Evolutionary conservation across 257 asterid species (phyloP), one percentile per base, ranked within the genome.

Genomic region (Solanum appendiculatum): DNA sequence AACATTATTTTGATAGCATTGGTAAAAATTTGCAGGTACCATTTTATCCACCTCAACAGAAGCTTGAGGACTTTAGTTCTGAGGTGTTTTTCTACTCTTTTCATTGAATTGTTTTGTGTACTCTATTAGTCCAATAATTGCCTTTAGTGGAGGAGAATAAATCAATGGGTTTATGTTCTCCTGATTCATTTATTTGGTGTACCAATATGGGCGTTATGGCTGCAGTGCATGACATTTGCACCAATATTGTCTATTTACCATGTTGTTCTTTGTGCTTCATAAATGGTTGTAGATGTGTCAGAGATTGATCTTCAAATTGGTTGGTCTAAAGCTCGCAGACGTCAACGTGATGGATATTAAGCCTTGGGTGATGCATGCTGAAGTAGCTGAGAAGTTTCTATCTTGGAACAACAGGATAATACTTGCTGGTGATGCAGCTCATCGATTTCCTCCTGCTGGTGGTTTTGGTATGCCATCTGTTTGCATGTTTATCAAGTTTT

Each of bases 321-420:
- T 93, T 27, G 98, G 99, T 15, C 94, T 89, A 89, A 98, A 93
- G 95, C 98, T 97, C 87, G 90, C 92, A 86, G 99, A 97, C 91
- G 85, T 95, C 84, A 90, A 88, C 63, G 98, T 95, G 80, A 85
- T 88, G 91, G 99, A 94, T 91, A 92, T 95, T 56, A 97, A 95
- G 92, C 98, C 98, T 33, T 97, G 99, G 99, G 97, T 93, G 88
- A 97, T 95, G 99, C 99, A 97, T 91, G 99, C 98, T 77, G 97
- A 97, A 92, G 98, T 97, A 86, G 98, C 98, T 83, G 96, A 95
- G 83, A 89, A 90, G 39, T 97, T 94, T 90, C 69, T 94, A 88
- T 92, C 96, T 27, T 83, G 86, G 86, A 86, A 91, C 90, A 90
- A 91, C 91, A 92, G 92, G 90, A 88, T 97, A 83, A 91, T 97